Base-by-base conservation (phyloP, 805 yeast species). In the Scheffersomyces ergatensis region DNA sequence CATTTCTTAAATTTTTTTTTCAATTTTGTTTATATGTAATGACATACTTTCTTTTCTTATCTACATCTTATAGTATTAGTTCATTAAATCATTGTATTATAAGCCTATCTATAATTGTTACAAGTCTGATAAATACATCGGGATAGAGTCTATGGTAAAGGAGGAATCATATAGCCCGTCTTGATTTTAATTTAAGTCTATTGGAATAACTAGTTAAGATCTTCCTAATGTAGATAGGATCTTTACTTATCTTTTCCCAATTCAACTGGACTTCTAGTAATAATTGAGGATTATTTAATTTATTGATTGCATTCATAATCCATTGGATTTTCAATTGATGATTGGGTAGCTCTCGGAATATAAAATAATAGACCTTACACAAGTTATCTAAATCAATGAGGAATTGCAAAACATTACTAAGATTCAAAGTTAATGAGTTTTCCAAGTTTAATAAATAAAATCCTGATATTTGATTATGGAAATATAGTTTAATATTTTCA, bases 1-100 rank as follows among this genome's bases (percentile, higher is more conserved):
- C 97, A 89, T 53, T 61, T 62, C 61, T 26, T 26, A 5, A 5
- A 9, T 26, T 26, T 5, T 9, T 26, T 26, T 26, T 26, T 26
- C n/a, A 7, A 11, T 12, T 12, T 26, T 26, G 24, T n/a, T n/a
- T n/a, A n/a, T n/a, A n/a, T n/a, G n/a, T n/a, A n/a, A n/a, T n/a
- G n/a, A n/a, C n/a, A n/a, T n/a, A n/a, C n/a, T n/a, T n/a, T n/a
- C n/a, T n/a, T n/a, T n/a, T n/a, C n/a, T n/a, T n/a, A n/a, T n/a
- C n/a, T n/a, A n/a, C n/a, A n/a, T n/a, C n/a, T n/a, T n/a, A n/a
- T n/a, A n/a, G n/a, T n/a, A n/a, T n/a, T n/a, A n/a, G n/a, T n/a
- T n/a, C n/a, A n/a, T n/a, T n/a, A n/a, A n/a, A n/a, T n/a, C n/a
- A n/a, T n/a, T n/a, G n/a, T n/a, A n/a, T n/a, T n/a, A n/a, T n/a